Evolutionary conservation across 1,139 yeast genomes (phyloP).

Genomic region (Blastobotrys capitulatus): DNA sequence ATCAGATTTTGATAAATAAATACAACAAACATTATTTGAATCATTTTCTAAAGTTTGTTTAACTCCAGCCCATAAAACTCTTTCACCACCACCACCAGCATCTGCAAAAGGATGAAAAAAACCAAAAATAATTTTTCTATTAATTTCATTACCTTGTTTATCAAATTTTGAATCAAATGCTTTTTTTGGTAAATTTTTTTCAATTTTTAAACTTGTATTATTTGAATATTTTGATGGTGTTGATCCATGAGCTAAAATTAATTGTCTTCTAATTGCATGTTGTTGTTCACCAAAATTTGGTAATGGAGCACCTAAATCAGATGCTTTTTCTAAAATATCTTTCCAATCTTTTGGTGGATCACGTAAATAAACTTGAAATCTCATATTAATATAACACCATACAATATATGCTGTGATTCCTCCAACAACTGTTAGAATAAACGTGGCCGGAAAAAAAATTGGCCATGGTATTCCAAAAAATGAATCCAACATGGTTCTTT

Average conservation of each 20-base stretch:
- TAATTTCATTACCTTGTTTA: conserved; percentile 20
- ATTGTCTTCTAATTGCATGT: conserved; percentile 46
- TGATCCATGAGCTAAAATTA: conserved; percentile 47
- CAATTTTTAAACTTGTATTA: conserved; percentile 16
- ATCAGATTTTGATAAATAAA: conserved; percentile 64
- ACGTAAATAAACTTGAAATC: conserved; percentile 21
- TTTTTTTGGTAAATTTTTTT: conserved; percentile 17
- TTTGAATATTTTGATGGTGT: conserved; percentile 37
- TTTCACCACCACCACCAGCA: conserved; percentile 98
- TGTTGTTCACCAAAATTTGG: conserved; percentile 26
- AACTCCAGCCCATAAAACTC: conserved; percentile 94
- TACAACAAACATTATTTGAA: conserved; percentile 52
- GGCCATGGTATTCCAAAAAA: background rate
- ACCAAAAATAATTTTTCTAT: conserved; percentile 54
- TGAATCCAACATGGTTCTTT: background rate
- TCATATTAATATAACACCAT: conserved; percentile 12
- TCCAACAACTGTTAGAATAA: conserved; percentile 9
- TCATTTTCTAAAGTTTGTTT: conserved; percentile 55
- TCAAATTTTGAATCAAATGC: conserved; percentile 15
- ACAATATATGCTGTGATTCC: conserved; percentile 11
- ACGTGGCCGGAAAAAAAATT: background rate
- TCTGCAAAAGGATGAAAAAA: conserved; percentile 95
- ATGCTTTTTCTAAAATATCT: conserved; percentile 25
- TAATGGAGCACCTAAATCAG: conserved; percentile 25
- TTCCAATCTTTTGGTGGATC: conserved; percentile 30